Evolutionary conservation across 2,329 filamentous ascomycete species (phyloP).

Genomic region (Byssoonygena ceratinophila): DNA sequence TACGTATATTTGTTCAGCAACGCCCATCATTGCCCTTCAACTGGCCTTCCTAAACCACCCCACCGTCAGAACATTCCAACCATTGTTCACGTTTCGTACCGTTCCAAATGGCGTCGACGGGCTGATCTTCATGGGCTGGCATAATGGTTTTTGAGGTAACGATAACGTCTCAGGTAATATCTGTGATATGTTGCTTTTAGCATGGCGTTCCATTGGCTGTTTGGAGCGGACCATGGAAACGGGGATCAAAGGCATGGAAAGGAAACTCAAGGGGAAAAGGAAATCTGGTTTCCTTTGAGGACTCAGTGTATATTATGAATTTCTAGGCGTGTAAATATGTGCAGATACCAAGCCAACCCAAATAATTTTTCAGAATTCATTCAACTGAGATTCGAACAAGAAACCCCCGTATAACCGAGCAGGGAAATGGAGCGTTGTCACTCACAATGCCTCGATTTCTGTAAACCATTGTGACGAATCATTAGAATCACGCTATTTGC

Average conservation of each 20-base stretch:
- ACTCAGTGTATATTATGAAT: background rate
- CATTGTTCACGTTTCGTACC: background rate
- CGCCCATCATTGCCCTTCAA: background rate
- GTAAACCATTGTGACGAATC: constrained; percentile 2
- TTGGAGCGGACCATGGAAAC: background rate
- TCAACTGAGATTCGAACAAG: background rate
- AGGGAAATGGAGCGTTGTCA: constrained; percentile 18
- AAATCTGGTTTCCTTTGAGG: background rate
- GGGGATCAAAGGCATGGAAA: background rate
- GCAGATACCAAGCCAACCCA: background rate
- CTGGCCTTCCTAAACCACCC: background rate
- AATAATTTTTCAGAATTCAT: background rate
- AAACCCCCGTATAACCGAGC: background rate
- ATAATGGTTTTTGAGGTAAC: constrained; percentile 73
- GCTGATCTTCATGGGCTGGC: constrained; percentile 33
- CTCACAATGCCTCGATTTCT: constrained; percentile 91
- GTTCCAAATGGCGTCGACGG: constrained; percentile 11
- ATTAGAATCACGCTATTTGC: background rate
- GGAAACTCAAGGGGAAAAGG: background rate
- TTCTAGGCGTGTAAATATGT: background rate
- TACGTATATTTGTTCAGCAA: background rate
- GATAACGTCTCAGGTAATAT: constrained; percentile 87
- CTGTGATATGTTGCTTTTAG: constrained; percentile 36
- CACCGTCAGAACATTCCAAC: background rate
- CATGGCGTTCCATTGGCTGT: constrained; percentile 1